Evolutionary conservation across 768 basidiomycete genomes (phyloP).

Genomic region (Russula brevipes): DNA sequence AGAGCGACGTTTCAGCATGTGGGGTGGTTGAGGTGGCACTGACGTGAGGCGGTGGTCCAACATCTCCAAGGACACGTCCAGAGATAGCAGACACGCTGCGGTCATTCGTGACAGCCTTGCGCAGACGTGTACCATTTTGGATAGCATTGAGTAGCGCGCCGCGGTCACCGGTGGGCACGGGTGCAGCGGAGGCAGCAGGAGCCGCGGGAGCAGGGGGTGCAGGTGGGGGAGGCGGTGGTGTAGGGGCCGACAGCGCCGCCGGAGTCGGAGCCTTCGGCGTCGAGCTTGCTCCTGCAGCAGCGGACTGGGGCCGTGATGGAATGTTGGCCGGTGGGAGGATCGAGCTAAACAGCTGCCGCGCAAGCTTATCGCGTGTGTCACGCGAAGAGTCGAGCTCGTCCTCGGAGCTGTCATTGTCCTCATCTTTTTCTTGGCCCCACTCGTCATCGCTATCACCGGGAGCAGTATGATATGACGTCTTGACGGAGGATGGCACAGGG

Average conservation of each 20-base stretch:
- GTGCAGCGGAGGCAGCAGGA: constrained; percentile 33
- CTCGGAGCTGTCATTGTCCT: constrained; percentile 65
- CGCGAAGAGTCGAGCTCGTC: constrained; percentile 72
- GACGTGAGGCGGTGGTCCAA: constrained; percentile 65
- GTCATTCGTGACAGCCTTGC: constrained; percentile 77
- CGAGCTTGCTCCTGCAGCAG: constrained; percentile 32
- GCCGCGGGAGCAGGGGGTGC: constrained; percentile 32
- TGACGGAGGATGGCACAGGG: constrained; percentile 50
- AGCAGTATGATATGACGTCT: constrained; percentile 57
- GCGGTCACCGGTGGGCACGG: constrained; percentile 43
- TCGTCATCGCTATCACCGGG: constrained; percentile 62
- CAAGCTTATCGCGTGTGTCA: constrained; percentile 62
- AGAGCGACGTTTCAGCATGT: constrained; percentile 38
- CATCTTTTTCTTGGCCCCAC: constrained; percentile 79
- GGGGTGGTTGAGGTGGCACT: constrained; percentile 40
- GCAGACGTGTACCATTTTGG: constrained; percentile 64
- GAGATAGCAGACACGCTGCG: constrained; percentile 64
- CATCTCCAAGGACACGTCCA: constrained; percentile 76
- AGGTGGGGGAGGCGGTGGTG: constrained; percentile 38
- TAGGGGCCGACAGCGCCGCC: constrained; percentile 33
- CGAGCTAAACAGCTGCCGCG: constrained; percentile 71
- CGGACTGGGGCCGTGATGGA: constrained; percentile 46
- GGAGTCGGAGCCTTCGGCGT: constrained; percentile 27
- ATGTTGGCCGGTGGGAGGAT: constrained; percentile 46
- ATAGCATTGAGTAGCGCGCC: constrained; percentile 74